These are phyloP conservation scores for Calonectria hawksworthii DNA, from an alignment of 2,329 filamentous ascomycete species.

Conservation along the genomic window DNA sequence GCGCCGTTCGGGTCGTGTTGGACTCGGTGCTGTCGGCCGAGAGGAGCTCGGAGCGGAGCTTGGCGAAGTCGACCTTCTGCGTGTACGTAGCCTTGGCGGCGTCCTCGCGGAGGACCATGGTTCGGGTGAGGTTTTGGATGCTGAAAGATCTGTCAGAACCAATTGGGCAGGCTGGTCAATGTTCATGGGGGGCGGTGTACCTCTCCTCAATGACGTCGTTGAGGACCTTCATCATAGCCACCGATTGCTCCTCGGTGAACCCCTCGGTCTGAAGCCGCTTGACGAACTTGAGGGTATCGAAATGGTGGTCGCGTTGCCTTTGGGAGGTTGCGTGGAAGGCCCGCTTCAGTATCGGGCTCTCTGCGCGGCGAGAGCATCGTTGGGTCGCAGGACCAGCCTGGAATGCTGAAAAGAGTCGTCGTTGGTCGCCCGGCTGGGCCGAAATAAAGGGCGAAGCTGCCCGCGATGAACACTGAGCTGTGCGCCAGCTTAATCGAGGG, in stretches of 20 bases:
- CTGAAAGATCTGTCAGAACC: slow-evolving; percentile 56
- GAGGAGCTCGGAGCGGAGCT: slow-evolving; percentile 93
- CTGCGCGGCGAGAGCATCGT: slow-evolving; percentile 19
- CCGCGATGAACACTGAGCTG: slow-evolving; percentile 45
- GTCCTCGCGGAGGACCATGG: slow-evolving; percentile 98
- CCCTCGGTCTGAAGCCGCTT: slow-evolving; percentile 90
- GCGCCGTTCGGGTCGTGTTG: slow-evolving; percentile 87
- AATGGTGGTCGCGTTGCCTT: slow-evolving; percentile 86
- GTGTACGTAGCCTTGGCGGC: slow-evolving; percentile 84
- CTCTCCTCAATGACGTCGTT: slow-evolving; percentile 98
- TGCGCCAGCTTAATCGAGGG: slow-evolving; percentile 67
- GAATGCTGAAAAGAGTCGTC: slow-evolving; percentile 38
- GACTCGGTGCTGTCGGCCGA: slow-evolving; percentile 93
- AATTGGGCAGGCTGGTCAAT: neutral
- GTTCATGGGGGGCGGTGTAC: slow-evolving; percentile 52
- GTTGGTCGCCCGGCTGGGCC: slow-evolving; percentile 31
- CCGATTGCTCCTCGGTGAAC: slow-evolving; percentile 94
- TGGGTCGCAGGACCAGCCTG: slow-evolving; percentile 33
- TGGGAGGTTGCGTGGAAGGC: slow-evolving; percentile 77
- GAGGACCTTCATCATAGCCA: slow-evolving; percentile 98
- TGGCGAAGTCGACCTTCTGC: slow-evolving; percentile 97
- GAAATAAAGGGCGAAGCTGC: slow-evolving; percentile 38
- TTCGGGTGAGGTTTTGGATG: slow-evolving; percentile 96
- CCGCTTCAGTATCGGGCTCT: slow-evolving; percentile 50
- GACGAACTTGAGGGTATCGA: slow-evolving; percentile 98